phyloP scores from a whole-genome alignment of 176 grass and related monocot species.

The Aegilops longissima region DNA sequence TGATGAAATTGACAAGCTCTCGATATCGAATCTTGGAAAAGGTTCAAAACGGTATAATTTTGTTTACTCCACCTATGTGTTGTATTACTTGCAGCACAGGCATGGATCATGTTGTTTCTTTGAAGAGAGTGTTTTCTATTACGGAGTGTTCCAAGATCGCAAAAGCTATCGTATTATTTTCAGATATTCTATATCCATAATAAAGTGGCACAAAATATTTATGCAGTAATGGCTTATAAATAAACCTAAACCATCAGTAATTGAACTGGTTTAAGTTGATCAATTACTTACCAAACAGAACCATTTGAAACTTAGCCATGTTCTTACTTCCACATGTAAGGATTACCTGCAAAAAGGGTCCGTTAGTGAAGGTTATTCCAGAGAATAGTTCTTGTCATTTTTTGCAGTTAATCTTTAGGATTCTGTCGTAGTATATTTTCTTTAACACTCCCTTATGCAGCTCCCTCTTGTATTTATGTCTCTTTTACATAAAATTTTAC shows the following conservation, averaged over 20 bases:
- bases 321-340: neutral
- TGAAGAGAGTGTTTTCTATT: neutral
- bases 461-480: neutral
- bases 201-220: neutral
- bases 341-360: conserved; percentile 1
- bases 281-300: neutral
- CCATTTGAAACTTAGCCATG: neutral
- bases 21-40: conserved; percentile 88
- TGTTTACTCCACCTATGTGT: neutral
- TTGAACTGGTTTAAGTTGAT: neutral
- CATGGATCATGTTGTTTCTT: conserved; percentile 16
- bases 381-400: neutral
- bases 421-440: neutral
- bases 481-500: neutral
- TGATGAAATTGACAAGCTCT: conserved; percentile 92
- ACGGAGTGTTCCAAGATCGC: neutral
- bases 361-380: neutral
- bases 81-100: neutral
- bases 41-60: conserved; percentile 70
- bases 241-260: neutral
- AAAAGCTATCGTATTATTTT: neutral
- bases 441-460: neutral
- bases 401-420: neutral
- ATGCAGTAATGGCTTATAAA: neutral
- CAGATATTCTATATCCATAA: conserved; percentile 9